Evolutionary conservation across 352 stramenopile species (phyloP), one percentile per base, ranked within the genome.

Genomic region (Phytopythium ostracodes): DNA sequence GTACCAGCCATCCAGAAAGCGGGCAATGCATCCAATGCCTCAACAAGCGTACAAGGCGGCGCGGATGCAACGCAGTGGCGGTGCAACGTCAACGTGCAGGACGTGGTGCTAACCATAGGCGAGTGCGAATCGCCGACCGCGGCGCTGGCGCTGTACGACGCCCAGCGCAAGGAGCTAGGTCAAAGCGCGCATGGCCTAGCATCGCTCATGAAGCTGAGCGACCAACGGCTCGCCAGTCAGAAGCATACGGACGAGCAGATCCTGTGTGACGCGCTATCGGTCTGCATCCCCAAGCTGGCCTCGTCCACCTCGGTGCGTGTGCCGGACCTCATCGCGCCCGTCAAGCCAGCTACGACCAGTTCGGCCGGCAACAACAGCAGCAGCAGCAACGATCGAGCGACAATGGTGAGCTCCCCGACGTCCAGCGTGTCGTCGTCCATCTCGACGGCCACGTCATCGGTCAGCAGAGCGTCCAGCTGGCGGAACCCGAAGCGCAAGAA

Each of bases 1-100:
- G 74, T 90, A 27, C 72, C 67, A n/a, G 72, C 73, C 2, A 57
- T 92, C 22, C 80, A 89, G 56, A 40, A 73, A 18, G 58, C 70
- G 17, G 8, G 44, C 27, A n/a, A 60, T 29, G 64, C 36, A 44
- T 22, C 51, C 4, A 36, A 50, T 47, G 25, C 38, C 11, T n/a
- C 46, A 25, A 6, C 7, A 14, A 17, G 1, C 24, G 15, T 1
- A 4, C 24, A 60, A 12, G 24, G 24, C 33, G 22, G 51, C 8
- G 36, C 51, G 2, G 44, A 70, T 1, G 56, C 56, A 18, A 66
- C 18, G 50, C 29, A 43, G 12, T 92, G 81, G 83, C 67, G 72
- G 7, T 84, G 69, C 38, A 89, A 85, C 63, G 27, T 92, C 47
- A 75, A 76, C 38, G 33, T 90, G 53, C 59, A 66, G 12, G 68